These are phyloP conservation scores for Megacollybia marginata DNA, from an alignment of 768 basidiomycete species.

Conservation along the genomic window DNA sequence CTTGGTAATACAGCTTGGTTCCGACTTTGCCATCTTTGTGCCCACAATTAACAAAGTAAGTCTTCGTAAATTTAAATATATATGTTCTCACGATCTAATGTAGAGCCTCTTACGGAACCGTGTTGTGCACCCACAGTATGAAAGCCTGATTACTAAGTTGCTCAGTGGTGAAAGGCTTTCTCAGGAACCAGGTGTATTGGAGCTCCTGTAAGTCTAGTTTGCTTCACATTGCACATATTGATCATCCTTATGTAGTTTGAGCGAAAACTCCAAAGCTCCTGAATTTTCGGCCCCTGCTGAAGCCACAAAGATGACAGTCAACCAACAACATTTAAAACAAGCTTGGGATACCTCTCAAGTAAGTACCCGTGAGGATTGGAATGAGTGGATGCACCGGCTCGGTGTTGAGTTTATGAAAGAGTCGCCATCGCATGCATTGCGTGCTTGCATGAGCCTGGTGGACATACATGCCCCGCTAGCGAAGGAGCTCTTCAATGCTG, in stretches of 20 bases:
- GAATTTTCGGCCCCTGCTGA: slow-evolving; percentile 83
- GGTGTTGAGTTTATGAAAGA: slow-evolving; percentile 97
- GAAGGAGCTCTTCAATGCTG: slow-evolving; percentile 94
- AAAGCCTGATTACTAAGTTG: slow-evolving; percentile 80
- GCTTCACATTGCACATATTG: background rate
- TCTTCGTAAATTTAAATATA: background rate
- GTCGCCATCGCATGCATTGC: slow-evolving; percentile 95
- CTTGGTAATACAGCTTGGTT: slow-evolving; percentile 85
- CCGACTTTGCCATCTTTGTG: slow-evolving; percentile 96
- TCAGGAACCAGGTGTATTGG: slow-evolving; percentile 71
- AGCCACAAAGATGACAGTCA: slow-evolving; percentile 83
- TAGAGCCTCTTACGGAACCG: slow-evolving; percentile 73
- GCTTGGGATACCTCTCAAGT: slow-evolving; percentile 89
- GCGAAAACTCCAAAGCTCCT: slow-evolving; percentile 52
- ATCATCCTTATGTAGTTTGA: slow-evolving; percentile 27
- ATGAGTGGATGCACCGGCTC: slow-evolving; percentile 90
- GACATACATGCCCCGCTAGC: slow-evolving; percentile 88
- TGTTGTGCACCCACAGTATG: slow-evolving; percentile 78
- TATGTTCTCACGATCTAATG: slow-evolving; percentile 2
- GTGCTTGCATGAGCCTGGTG: slow-evolving; percentile 91
- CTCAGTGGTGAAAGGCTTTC: slow-evolving; percentile 89
- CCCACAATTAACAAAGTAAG: slow-evolving; percentile 92
- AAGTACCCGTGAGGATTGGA: slow-evolving; percentile 81
- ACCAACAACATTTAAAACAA: slow-evolving; percentile 94
- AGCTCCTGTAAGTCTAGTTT: slow-evolving; percentile 44